Conservation (phyloP, 345 rosid genomes). For the Euphorbia tirucalli region DNA sequence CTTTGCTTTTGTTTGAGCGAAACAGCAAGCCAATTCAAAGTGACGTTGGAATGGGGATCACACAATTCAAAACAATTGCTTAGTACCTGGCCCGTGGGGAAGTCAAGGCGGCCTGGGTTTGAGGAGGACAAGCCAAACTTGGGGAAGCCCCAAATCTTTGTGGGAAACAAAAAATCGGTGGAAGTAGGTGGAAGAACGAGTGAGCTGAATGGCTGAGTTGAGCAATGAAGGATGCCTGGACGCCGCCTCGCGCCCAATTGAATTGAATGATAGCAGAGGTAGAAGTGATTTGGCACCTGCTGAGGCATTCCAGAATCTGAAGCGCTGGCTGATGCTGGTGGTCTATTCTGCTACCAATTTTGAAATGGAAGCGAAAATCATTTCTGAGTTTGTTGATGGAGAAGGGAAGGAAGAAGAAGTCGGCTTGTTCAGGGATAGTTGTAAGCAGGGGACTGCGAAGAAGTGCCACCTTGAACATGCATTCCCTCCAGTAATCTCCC, state of each 20-base stretch:
- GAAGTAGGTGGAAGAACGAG: conserved; percentile 46
- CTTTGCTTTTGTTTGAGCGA: no score
- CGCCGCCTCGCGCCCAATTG: conserved; percentile 38
- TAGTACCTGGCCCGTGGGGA: conserved; percentile 40
- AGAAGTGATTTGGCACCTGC: conserved; percentile 45
- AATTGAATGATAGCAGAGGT: conserved; percentile 41
- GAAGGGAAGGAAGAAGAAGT: conserved; percentile 44
- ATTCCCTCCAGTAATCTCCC: conserved; percentile 50
- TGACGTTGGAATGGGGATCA: no score
- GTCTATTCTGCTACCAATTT: conserved; percentile 29
- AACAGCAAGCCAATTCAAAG: no score
- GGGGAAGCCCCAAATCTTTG: conserved; percentile 44
- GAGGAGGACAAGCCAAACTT: conserved; percentile 40
- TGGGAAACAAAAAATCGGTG: conserved; percentile 38
- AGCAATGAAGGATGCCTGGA: conserved; percentile 29
- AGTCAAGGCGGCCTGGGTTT: conserved; percentile 14
- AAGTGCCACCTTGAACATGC: conserved; percentile 46
- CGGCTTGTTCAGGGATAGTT: conserved; percentile 28
- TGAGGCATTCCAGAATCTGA: conserved; percentile 43
- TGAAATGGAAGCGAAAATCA: conserved; percentile 39
- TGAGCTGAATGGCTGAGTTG: conserved; percentile 38
- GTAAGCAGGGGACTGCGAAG: conserved; percentile 35
- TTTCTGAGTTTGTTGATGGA: conserved; percentile 43
- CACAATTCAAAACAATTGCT: no score
- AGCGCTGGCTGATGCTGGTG: conserved; percentile 18